Base-by-base conservation (phyloP, 108 stramenopile genomes). In the Fragilariopsis cylindrus region DNA sequence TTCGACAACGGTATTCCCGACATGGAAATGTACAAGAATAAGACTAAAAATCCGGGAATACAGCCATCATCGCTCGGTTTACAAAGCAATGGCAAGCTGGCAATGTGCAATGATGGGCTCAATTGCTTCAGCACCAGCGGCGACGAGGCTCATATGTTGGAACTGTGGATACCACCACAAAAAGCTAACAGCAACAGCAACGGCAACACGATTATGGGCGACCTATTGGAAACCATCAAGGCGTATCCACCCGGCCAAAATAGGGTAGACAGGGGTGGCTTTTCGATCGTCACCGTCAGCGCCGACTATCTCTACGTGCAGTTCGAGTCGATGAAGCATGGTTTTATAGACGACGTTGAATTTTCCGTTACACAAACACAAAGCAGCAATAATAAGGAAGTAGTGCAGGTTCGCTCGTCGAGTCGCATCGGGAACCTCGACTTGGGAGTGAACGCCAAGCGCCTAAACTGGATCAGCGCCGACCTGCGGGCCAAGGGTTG, bases 251-350 rank as follows among this genome's bases (percentile, higher is more conserved):
- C 92, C 4, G 92, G 92, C 58, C 91, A 92, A 78, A 45, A 71
- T 0, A 85, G 87, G 54, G 84, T 95, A 69, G 94, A 95, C 73
- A 90, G 89, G 46, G 94, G 94, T 60, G 94, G 94, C 21, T 95
- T 95, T 74, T 72, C 90, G 65, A 85, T 92, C 60, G 70, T 87
- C 40, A 89, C 85, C 5, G 69, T 56, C 63, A 83, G 90, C 65
- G 74, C 79, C 49, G 92, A 88, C 40, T 95, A 93, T 65, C 78
- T 89, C 0, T 91, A 88, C 69, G 88, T 83, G 2, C 91, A 90
- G 69, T 95, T 87, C 81, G 94, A 95, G 79, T 74, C 82, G 39
- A 65, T 92, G 39, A 92, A 92, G 70, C 87, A 88, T 75, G 94
- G 75, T n/a, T 76, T 57, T 3, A 69, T 76, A n/a, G 75, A 76